phyloP scores from a whole-genome alignment of 225 moss, liverwort and hornwort species.

The Marchantia paleacea region DNA sequence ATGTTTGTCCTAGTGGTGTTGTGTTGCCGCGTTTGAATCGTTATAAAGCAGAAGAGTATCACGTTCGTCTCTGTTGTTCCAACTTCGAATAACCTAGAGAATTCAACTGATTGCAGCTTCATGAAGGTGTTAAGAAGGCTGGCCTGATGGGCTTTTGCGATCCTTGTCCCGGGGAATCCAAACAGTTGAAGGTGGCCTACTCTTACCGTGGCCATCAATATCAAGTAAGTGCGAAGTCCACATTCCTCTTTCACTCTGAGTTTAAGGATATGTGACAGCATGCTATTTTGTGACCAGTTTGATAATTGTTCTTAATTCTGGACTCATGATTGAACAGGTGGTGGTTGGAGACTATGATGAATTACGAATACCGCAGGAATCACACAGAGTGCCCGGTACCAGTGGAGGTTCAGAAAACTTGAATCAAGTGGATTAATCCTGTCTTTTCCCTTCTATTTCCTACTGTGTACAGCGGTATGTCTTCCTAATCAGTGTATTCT shows the following conservation, averaged over 20 bases:
- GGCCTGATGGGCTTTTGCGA: conserved; percentile 99
- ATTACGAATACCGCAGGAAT: conserved; percentile 88
- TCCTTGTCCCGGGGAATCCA: conserved; percentile 94
- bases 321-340: conserved; percentile 45
- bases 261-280: too few species aligned
- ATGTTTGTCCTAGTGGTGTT: neutral
- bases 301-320: neutral
- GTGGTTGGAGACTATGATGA: conserved; percentile 92
- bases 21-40: neutral
- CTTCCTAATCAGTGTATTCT: neutral
- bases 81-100: neutral
- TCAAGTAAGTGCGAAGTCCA: conserved; percentile 43
- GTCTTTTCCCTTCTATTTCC: neutral
- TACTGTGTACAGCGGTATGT: neutral
- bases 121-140: conserved; percentile 92
- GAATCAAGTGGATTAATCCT: conserved; percentile 79
- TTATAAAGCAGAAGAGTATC: too few species aligned
- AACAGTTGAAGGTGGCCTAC: conserved; percentile 83
- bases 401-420: conserved; percentile 53
- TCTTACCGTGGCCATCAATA: conserved; percentile 64
- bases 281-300: neutral
- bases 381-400: conserved; percentile 54
- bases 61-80: neutral
- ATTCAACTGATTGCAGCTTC: conserved; percentile 47
- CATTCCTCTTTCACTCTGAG: neutral